Evolutionary conservation across 805 yeast species (phyloP), one percentile per base, ranked within the genome.

Genomic region (Schwanniomyces polymorphus): DNA sequence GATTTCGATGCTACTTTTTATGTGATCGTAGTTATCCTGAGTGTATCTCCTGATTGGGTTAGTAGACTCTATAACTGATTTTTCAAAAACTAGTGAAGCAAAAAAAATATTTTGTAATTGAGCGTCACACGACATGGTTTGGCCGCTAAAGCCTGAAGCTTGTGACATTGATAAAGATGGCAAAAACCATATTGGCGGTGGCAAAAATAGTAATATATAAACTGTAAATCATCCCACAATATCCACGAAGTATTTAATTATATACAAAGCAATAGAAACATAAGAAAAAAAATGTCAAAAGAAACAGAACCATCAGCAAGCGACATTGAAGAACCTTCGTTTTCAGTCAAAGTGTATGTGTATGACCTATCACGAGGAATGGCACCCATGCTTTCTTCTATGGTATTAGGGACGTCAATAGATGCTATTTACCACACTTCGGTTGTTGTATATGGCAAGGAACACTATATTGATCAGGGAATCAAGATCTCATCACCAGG

Each of bases 361-460:
- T 84, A 84, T 55, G 90, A 84, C 53, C 72, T 84, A 17, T 80
- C 87, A 1, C 74, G 68, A 27, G 89, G 89, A 0, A 59, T 84
- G 49, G 90, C 90, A 5, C 68, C 75, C 9, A 55, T 68, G 17
- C 68, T 78, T 53, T 70, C 85, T 4, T 76, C 70, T 14, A 70
- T 72, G 62, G 56, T 84, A 7, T 60, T 84, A 1, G 89, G 88
- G 5, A 57, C 63, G n/a, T 56, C 60, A 7, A 58, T 81, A 7
- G 87, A 84, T 26, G 90, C 88, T 11, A 75, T 84, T 6, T 85
- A 84, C 72, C 90, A 84, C 60, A 84, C 88, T 0, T 74, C 82
- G 2, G 78, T 82, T 1, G 82, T 81, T 9, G 71, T 78, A 16
- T 70, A 74, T 53, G 76, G 72, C n/a, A 68, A 67, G 43, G 90